A percentile compares a stretch with the other conserved stretches of the same genome.
phyloP scores from a whole-genome alignment of 2,329 filamentous ascomycete genomes.

The Fusarium globosum region DNA sequence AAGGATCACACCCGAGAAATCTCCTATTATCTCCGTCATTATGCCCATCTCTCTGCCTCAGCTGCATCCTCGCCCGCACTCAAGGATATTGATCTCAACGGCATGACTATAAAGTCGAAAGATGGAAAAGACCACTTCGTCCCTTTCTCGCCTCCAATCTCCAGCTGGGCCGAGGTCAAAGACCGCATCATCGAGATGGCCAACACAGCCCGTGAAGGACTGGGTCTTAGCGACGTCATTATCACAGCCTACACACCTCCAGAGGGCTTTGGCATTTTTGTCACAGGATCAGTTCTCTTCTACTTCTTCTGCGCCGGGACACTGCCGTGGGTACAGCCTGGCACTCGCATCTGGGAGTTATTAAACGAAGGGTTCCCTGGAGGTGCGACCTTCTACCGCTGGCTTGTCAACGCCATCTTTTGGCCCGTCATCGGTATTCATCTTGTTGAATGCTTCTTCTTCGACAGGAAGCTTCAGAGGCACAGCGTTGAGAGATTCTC shows the following conservation, averaged over 20 bases:
- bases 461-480: slow-evolving; percentile 60
- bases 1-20: slow-evolving; percentile 81
- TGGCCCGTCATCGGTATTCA: slow-evolving; percentile 73
- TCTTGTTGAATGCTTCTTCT: slow-evolving; percentile 66
- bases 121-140: slow-evolving; percentile 63
- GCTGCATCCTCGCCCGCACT: slow-evolving; percentile 70
- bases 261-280: slow-evolving; percentile 58
- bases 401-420: slow-evolving; percentile 69
- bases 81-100: slow-evolving; percentile 70
- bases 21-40: slow-evolving; percentile 80
- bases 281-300: slow-evolving; percentile 65
- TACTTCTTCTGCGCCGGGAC: slow-evolving; percentile 65
- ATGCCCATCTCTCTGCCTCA: slow-evolving; percentile 66
- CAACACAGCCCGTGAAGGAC: slow-evolving; percentile 63
- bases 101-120: slow-evolving; percentile 70
- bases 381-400: slow-evolving; percentile 68
- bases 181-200: slow-evolving; percentile 78
- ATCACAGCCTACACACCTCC: slow-evolving; percentile 57
- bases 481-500: slow-evolving; percentile 60
- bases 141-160: slow-evolving; percentile 76
- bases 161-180: slow-evolving; percentile 74
- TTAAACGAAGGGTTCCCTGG: slow-evolving; percentile 65
- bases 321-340: slow-evolving; percentile 62
- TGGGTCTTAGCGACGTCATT: slow-evolving; percentile 66
- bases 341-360: slow-evolving; percentile 60